Conservation (phyloP, 163 green algal genomes). For the Scenedesmus sp. region DNA sequence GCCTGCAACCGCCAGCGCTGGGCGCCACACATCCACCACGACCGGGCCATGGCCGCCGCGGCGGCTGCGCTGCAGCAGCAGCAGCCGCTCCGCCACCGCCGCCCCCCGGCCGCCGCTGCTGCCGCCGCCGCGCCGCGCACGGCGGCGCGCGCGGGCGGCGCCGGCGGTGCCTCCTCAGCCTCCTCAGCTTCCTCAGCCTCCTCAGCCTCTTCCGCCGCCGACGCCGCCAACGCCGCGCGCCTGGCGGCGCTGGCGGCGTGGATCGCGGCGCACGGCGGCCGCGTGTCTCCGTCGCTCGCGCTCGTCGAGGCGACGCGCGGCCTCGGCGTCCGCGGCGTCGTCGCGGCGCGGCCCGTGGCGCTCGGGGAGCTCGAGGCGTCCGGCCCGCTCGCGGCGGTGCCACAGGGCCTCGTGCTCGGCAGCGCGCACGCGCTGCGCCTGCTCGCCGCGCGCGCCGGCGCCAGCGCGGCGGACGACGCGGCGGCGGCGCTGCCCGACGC, state of each 20-base stretch:
- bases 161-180: too few relatives aligned
- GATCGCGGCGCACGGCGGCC: conserved; percentile 10
- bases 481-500: conserved; percentile 1
- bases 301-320: conserved; percentile 4
- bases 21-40: too few relatives aligned
- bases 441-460: background rate
- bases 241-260: background rate
- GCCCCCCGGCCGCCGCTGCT: too few relatives aligned
- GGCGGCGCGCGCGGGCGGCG: too few relatives aligned
- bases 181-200: background rate
- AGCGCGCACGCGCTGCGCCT: background rate
- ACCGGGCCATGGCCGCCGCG: too few relatives aligned
- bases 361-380: conserved; percentile 24
- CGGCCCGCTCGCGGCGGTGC: conserved; percentile 9
- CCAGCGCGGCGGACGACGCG: conserved; percentile 3
- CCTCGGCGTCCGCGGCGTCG: conserved; percentile 18
- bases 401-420: conserved; percentile 14
- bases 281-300: conserved; percentile 2
- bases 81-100: too few relatives aligned
- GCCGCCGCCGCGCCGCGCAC: too few relatives aligned
- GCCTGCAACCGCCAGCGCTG: too few relatives aligned
- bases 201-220: background rate
- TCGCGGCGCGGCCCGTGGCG: background rate
- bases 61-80: too few relatives aligned
- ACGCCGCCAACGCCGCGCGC: background rate